Conservation (phyloP, 2,329 filamentous ascomycete genomes). For the Hymenoscyphus linearis region DNA sequence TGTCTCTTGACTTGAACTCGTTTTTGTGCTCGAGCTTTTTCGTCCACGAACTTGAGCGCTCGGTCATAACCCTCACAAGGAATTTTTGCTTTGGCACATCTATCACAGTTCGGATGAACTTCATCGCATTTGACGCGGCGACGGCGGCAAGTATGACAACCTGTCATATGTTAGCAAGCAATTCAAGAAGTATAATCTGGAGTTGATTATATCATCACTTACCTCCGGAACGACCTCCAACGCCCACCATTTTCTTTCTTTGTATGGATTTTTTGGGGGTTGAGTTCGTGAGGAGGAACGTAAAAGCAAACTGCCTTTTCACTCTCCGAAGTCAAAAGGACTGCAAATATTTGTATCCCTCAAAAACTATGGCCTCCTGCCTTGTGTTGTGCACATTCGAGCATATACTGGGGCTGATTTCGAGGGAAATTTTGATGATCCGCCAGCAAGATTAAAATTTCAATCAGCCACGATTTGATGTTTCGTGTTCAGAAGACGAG, state of each 20-base stretch:
- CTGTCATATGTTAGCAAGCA: neutral
- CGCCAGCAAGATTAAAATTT: neutral
- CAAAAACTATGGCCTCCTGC: neutral
- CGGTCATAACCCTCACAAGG: slow-evolving; percentile 14
- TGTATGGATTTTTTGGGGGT: neutral
- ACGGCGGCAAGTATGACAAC: slow-evolving; percentile 15
- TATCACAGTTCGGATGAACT: slow-evolving; percentile 8
- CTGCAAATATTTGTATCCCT: neutral
- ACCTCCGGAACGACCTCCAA: slow-evolving; percentile 9
- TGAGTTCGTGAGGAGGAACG: neutral
- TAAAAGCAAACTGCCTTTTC: neutral
- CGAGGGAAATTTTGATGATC: neutral
- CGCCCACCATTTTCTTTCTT: slow-evolving; percentile 4
- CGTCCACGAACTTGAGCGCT: slow-evolving; percentile 19
- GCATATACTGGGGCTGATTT: neutral
- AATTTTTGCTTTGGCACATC: slow-evolving; percentile 15
- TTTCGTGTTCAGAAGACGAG: neutral
- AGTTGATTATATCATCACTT: neutral
- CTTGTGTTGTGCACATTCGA: neutral
- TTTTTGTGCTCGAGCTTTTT: slow-evolving; percentile 17
- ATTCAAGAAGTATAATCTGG: neutral
- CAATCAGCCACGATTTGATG: neutral
- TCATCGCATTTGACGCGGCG: slow-evolving; percentile 17
- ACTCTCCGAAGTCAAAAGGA: neutral
- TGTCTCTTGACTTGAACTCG: slow-evolving; percentile 16